These are phyloP conservation scores for Triticum aestivum DNA, from an alignment of 176 grass and related monocot genomes.

Conservation along the genomic window IWGSC_CS_RefSeq_v2.1 NC_057800.1:519504673-519505172, in stretches of 20 bases:
- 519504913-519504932: slow-evolving; percentile 68
- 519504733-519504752: slow-evolving; percentile 18
- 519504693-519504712: background rate
- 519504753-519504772: slow-evolving; percentile 79
- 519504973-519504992: slow-evolving; percentile 37
- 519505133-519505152: slow-evolving; percentile 3
- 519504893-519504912: slow-evolving; percentile 9
- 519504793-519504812: slow-evolving; percentile 92
- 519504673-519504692: background rate
- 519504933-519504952: slow-evolving; percentile 77
- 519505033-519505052: slow-evolving; percentile 10
- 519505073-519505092: slow-evolving; percentile 13
- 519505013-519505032: slow-evolving; percentile 34
- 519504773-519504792: slow-evolving; percentile 97
- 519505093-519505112: background rate
- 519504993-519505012: slow-evolving; percentile 18
- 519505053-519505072: slow-evolving; percentile 22
- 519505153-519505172: background rate
- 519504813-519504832: slow-evolving; percentile 99
- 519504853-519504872: slow-evolving; percentile 24
- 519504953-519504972: slow-evolving; percentile 47
- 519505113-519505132: background rate
- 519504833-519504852: slow-evolving; percentile 92
- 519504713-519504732: slow-evolving; percentile 12
- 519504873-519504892: background rate